Evolutionary conservation across 352 stramenopile species (phyloP), one percentile per base, ranked within the genome.

Genomic region (Phytophthora idaei): DNA sequence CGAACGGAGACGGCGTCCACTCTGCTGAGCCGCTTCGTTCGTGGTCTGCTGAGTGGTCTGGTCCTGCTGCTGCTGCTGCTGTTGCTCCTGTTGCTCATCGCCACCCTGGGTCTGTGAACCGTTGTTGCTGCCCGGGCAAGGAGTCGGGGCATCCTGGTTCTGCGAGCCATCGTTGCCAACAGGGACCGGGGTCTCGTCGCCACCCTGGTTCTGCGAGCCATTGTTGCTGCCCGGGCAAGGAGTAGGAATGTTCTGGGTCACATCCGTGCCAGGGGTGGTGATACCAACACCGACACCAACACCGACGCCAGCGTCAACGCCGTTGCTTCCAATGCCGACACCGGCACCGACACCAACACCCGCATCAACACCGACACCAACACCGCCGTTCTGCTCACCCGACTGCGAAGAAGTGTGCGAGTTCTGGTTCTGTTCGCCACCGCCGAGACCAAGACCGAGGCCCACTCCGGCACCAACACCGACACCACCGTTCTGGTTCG

Each of bases 11-110:
- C 64, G 58, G 37, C 64, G 64, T 17, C 44, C 64, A 52, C 58
- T 72, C 64, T 72, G 64, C 51, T 72, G 64, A 59, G 42, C 63
- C 56, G 63, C 63, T 57, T 64, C 62, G 37, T 57, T 69, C 47
- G 62, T 46, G 54, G 62, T 53, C 50, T 57, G 48, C 32, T 63
- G 58, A 41, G 63, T 63, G 15, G 58, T 60, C 39, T 62, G 34
- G 27, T 64, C 48, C 37, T 58, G 41, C 27, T 50, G n/a, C 31
- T 61, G n/a, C 31, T 61, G n/a, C 32, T 57, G 50, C 12, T 57
- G 46, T 21, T 64, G 36, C 28, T 59, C 6, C 2, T 39, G 34
- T 9, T 39, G 12, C 36, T 59, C 25, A 25, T 31, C 42, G 37
- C 46, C 39, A 32, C 36, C 46, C 5, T 57, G 31, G n/a, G 28